Conservation (phyloP, 2,329 filamentous ascomycete genomes). For the Cladosporium sp. region DNA sequence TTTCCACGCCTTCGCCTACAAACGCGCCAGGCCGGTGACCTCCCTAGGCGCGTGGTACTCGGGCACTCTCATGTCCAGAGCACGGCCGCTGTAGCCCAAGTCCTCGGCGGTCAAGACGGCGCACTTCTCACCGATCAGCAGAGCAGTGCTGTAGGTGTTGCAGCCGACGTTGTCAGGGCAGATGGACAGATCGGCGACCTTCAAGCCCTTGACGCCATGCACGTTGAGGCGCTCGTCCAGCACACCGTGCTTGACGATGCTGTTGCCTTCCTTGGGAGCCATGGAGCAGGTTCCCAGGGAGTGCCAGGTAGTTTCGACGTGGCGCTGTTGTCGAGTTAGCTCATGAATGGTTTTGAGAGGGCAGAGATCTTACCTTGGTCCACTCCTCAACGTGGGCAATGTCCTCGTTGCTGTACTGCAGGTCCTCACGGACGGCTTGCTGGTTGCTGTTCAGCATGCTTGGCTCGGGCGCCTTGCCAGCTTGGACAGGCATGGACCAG, state of each 20-base stretch:
- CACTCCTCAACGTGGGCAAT: constrained; percentile 63
- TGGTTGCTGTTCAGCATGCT: constrained; percentile 60
- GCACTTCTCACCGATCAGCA: constrained; percentile 72
- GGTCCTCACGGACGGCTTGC: constrained; percentile 55
- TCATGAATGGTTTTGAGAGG: constrained; percentile 28
- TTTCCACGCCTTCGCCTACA: constrained; percentile 28
- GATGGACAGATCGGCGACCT: constrained; percentile 63
- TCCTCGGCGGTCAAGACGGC: constrained; percentile 67
- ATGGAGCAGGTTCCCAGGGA: constrained; percentile 36
- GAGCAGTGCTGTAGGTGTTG: constrained; percentile 51
- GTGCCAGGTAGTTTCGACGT: constrained; percentile 37
- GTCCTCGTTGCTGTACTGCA: constrained; percentile 61
- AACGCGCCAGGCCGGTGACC: constrained; percentile 36
- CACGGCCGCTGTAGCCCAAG: constrained; percentile 65
- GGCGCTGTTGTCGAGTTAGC: constrained; percentile 67
- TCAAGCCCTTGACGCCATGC: constrained; percentile 69
- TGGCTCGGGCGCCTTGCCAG: constrained; percentile 47
- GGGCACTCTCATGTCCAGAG: constrained; percentile 70
- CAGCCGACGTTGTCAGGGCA: constrained; percentile 39
- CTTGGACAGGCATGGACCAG: constrained; percentile 60
- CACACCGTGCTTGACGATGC: constrained; percentile 60
- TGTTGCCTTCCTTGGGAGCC: constrained; percentile 54
- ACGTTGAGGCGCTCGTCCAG: constrained; percentile 73
- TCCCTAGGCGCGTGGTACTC: constrained; percentile 45
- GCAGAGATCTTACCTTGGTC: constrained; percentile 34